phyloP scores from a whole-genome alignment of 345 rosid genomes.

The Linum tenue region DNA sequence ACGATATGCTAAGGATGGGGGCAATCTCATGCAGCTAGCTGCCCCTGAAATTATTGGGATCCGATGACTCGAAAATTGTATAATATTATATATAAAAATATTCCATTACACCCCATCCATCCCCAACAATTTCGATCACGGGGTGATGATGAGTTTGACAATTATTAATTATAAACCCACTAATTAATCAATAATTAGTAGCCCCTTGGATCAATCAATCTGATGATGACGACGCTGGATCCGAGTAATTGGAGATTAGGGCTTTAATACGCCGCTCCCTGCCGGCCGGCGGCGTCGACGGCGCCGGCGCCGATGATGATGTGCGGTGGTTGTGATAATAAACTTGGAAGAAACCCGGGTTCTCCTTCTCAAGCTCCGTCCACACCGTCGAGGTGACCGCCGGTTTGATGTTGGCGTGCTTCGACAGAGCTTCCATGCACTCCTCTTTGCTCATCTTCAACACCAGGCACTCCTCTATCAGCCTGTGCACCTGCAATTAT shows the following conservation, averaged over 20 bases:
- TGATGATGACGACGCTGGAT: background rate
- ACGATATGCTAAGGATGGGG: no score
- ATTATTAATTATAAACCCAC: no score
- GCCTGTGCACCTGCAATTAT: background rate
- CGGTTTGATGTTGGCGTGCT: slow-evolving; percentile 5
- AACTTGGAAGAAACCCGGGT: background rate
- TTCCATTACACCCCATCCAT: no score
- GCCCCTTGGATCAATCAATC: no score
- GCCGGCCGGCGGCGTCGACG: background rate
- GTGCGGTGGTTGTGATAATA: background rate
- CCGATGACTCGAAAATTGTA: no score
- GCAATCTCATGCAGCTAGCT: no score
- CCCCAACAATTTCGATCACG: no score
- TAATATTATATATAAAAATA: no score
- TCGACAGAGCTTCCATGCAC: slow-evolving; percentile 6
- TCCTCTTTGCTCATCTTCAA: slow-evolving; percentile 5
- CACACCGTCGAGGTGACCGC: background rate
- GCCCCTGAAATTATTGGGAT: no score
- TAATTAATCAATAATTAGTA: no score
- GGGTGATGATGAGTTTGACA: no score
- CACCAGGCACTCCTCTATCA: background rate
- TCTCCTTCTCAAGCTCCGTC: slow-evolving; percentile 2
- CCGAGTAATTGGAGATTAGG: background rate
- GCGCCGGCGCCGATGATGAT: background rate
- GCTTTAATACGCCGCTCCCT: background rate